Base-by-base conservation (phyloP, 192 early-diverging fungal species). In the Nowakowskiella sp. region DNA sequence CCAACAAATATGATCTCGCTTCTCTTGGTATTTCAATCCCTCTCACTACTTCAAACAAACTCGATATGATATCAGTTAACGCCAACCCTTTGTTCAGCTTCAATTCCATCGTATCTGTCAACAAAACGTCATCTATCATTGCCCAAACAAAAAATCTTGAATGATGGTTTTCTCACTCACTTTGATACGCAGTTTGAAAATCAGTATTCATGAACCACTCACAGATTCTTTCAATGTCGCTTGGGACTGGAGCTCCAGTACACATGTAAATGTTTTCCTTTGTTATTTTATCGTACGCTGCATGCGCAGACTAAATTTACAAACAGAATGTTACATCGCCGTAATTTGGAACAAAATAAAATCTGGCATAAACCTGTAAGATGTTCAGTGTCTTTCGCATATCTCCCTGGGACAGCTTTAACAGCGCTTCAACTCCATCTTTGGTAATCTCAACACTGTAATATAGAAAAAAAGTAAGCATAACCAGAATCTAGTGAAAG, bases 341-440 rank as follows among this genome's bases (percentile, higher is more conserved):
- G 25, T 10, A n/a, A 42, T 65, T 33, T 3, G 3, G 23, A 51
- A 1, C 1, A 22, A 16, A 16, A 30, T 31, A 21, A 24, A 8
- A 27, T 43, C 8, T 24, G 30, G 25, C 0, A 51, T 24, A n/a
- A 57, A 78, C 83, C 69, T 94, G 96, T 36, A 97, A 67, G 33
- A 99, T 89, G 65, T 99, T 99, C 29, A 99, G 71, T 4, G 90
- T 88, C 19, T 89, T 76, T 56, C 96, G 80, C 96, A 99, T 99
- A 65, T 99, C 96, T n/a, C 96, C 94, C 42, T 81, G 74, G 0
- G 89, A 90, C 0, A 99, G 64, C 47, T 72, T 77, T 36, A 96
- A 62, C 19, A 99, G 68, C 16, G 96, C 92, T 23, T 82, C 51
- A 49, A 76, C 79, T 5, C 90, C 94, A 5, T 87, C 82, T 16